Conservation (phyloP, 352 stramenopile species). For the Paralagenidium karlingii region DNA sequence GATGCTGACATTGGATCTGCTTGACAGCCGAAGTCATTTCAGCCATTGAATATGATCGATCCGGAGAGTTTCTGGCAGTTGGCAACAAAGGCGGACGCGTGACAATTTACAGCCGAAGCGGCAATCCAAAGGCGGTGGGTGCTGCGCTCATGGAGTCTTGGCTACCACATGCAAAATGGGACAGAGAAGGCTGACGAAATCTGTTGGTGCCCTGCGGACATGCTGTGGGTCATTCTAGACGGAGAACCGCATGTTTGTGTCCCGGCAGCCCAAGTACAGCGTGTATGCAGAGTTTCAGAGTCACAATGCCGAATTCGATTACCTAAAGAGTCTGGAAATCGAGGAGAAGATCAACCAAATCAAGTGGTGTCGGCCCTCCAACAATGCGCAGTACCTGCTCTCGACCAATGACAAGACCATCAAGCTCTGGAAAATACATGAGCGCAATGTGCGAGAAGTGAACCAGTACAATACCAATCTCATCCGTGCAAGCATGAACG, state of each 20-base stretch:
- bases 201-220: background rate
- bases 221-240: slow-evolving; percentile 4
- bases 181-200: background rate
- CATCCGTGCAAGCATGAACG: background rate
- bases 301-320: slow-evolving; percentile 96
- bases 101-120: slow-evolving; percentile 77
- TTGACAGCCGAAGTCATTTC: slow-evolving; percentile 87
- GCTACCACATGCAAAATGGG: background rate
- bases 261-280: slow-evolving; percentile 27
- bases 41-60: slow-evolving; percentile 89
- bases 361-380: slow-evolving; percentile 85
- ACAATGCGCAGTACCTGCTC: slow-evolving; percentile 87
- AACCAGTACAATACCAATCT: slow-evolving; percentile 38
- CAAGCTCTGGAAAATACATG: slow-evolving; percentile 92
- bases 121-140: slow-evolving; percentile 4
- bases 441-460: slow-evolving; percentile 62
- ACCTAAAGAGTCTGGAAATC: slow-evolving; percentile 95
- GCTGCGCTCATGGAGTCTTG: background rate
- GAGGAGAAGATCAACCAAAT: slow-evolving; percentile 98
- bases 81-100: slow-evolving; percentile 90
- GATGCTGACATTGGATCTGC: background rate
- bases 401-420: slow-evolving; percentile 97
- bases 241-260: slow-evolving; percentile 16
- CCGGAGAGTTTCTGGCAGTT: slow-evolving; percentile 86
- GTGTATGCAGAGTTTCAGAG: slow-evolving; percentile 92